A percentile compares a stretch with the other conserved stretches of the same genome.
These are phyloP conservation scores for Vicia villosa DNA, from an alignment of 306 rosid genomes.

Conservation along the genomic window DNA sequence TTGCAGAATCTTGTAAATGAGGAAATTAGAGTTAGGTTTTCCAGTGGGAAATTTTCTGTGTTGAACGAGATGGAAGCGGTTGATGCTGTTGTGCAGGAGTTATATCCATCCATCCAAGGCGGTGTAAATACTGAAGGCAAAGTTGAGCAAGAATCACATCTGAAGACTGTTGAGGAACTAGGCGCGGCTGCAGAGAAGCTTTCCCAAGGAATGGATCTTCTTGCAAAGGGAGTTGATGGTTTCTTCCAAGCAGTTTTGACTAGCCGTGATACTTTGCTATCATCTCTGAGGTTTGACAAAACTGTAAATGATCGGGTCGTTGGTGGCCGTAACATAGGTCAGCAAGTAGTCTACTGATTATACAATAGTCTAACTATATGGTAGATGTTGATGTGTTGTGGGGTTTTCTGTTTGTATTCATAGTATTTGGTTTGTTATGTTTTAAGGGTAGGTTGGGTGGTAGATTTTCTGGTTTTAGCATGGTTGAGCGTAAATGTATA, in stretches of 20 bases:
- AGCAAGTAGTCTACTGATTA: slow-evolving; percentile 38
- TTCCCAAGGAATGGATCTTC: slow-evolving; percentile 70
- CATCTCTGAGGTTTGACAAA: slow-evolving; percentile 54
- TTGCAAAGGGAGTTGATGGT: slow-evolving; percentile 67
- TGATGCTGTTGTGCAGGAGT: slow-evolving; percentile 51
- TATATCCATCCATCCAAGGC: slow-evolving; percentile 62
- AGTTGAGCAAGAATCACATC: slow-evolving; percentile 35
- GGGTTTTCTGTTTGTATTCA: slow-evolving; percentile 4
- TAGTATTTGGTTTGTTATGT: slow-evolving; percentile 22
- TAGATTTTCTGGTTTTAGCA: slow-evolving; percentile 11
- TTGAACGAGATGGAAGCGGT: slow-evolving; percentile 69
- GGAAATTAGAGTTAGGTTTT: slow-evolving; percentile 52
- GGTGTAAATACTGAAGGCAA: slow-evolving; percentile 33
- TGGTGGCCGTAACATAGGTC: slow-evolving; percentile 33
- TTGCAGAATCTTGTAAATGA: slow-evolving; percentile 67
- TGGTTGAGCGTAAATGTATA: slow-evolving; percentile 37
- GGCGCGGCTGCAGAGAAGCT: slow-evolving; percentile 48
- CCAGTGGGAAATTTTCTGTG: slow-evolving; percentile 47
- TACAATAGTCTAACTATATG: slow-evolving; percentile 26
- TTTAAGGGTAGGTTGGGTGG: slow-evolving; percentile 34
- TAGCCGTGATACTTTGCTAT: slow-evolving; percentile 75
- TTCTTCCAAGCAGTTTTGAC: slow-evolving; percentile 62
- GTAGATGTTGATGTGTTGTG: slow-evolving; percentile 25
- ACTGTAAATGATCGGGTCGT: slow-evolving; percentile 35
- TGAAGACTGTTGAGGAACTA: slow-evolving; percentile 50